A percentile compares a stretch with the other conserved stretches of the same genome.
phyloP scores from a whole-genome alignment of 2,329 filamentous ascomycete genomes.

The Scleromitrula shiraiana region DNA sequence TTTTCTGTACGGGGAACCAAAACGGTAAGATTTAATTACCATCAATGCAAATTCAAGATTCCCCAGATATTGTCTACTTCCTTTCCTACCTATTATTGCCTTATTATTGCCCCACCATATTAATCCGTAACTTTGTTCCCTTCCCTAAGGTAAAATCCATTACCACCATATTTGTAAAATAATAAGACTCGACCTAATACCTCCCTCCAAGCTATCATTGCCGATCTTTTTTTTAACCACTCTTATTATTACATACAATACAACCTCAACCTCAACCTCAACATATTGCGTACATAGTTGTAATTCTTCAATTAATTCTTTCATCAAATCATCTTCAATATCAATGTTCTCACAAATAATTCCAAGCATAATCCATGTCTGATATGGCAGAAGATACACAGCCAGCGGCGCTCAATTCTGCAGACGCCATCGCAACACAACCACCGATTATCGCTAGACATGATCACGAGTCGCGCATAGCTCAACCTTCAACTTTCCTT shows the following conservation, averaged over 20 bases:
- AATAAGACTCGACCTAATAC: not conserved
- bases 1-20: no score
- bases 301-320: not conserved
- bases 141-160: no score
- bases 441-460: conserved; percentile 24
- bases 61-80: no score
- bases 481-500: conserved; percentile 31
- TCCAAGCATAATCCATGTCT: conserved; percentile 24
- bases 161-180: no score
- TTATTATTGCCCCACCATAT: conserved; percentile 9
- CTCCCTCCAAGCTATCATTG: not conserved
- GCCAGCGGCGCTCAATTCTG: conserved; percentile 23
- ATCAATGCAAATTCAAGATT: not conserved
- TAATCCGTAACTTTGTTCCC: conserved; percentile 6
- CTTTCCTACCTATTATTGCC: no score
- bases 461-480: conserved; percentile 29
- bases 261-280: not conserved
- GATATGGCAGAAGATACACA: conserved; percentile 27
- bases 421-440: conserved; percentile 16
- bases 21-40: no score
- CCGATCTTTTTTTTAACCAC: not conserved
- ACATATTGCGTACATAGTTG: not conserved
- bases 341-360: conserved; percentile 7
- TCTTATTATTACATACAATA: not conserved
- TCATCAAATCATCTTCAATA: conserved; percentile 1